A percentile compares a stretch with the other conserved stretches of the same genome.
phyloP scores from a whole-genome alignment of 805 yeast species.

The Priceomyces medius region DNA sequence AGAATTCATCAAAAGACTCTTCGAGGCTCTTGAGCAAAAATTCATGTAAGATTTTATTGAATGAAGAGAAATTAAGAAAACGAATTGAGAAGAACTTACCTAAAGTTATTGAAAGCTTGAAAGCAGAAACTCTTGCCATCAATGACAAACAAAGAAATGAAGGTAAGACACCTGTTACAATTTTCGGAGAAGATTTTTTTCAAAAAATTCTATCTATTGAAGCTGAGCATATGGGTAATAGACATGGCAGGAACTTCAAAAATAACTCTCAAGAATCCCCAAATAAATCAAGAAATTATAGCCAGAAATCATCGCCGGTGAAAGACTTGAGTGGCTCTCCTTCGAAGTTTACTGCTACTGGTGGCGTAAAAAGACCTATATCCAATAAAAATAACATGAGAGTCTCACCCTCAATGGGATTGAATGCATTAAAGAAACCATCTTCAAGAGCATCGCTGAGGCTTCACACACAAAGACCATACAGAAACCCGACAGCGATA shows the following conservation, averaged over 20 bases:
- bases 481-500: conserved; percentile 11
- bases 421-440: conserved; percentile 6
- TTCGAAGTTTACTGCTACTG: not conserved
- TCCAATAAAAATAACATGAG: not conserved
- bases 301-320: conserved; percentile 11
- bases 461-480: conserved; percentile 4
- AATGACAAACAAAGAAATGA: conserved; percentile 31
- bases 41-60: conserved; percentile 72
- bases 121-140: conserved; percentile 46
- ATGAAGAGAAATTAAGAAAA: conserved; percentile 78
- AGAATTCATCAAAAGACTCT: conserved; percentile 73
- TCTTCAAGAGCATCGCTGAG: not conserved
- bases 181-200: conserved; percentile 51
- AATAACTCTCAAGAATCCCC: conserved; percentile 5
- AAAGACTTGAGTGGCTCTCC: conserved; percentile 7
- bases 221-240: conserved; percentile 13
- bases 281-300: not conserved
- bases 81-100: conserved; percentile 70
- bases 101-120: conserved; percentile 51
- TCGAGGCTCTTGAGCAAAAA: conserved; percentile 72
- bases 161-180: conserved; percentile 24
- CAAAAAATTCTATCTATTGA: conserved; percentile 37
- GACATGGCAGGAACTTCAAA: conserved; percentile 4
- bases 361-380: conserved; percentile 1
- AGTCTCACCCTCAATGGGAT: conserved; percentile 2